These are phyloP conservation scores for Phytophthora podocarpi DNA, from an alignment of 352 stramenopile species.

Conservation along the genomic window DNA sequence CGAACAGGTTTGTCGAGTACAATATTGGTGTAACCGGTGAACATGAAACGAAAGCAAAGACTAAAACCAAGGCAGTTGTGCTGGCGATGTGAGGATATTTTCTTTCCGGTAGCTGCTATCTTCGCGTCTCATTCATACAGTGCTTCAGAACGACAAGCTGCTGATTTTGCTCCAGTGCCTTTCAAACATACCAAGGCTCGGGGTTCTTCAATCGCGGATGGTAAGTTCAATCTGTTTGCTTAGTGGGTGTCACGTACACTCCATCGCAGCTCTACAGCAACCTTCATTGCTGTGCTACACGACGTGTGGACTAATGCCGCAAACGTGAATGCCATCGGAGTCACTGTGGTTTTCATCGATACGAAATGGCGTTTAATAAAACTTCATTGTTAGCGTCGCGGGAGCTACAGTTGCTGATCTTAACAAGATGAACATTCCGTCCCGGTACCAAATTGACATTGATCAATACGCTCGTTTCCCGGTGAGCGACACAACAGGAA, in stretches of 20 bases:
- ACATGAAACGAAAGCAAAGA: not conserved
- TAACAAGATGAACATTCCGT: not conserved
- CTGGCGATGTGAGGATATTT: not conserved
- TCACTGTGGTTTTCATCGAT: conserved; percentile 1
- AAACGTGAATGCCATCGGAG: conserved; percentile 9
- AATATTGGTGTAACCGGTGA: not conserved
- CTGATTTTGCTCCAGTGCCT: not conserved
- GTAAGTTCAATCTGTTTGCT: not conserved
- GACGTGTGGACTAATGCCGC: conserved; percentile 7
- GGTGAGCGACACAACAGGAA: conserved; percentile 2
- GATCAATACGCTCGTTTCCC: not conserved
- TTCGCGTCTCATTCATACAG: not conserved
- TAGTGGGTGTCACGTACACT: not conserved
- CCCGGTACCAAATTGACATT: not conserved
- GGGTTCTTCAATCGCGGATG: not conserved
- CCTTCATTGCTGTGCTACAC: conserved; percentile 3
- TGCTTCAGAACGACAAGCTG: not conserved
- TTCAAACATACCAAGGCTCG: not conserved
- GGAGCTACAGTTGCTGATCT: not conserved
- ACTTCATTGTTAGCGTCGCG: not conserved
- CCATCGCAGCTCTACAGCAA: too few species aligned
- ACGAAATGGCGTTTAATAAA: not conserved
- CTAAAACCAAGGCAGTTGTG: not conserved
- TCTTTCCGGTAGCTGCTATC: not conserved
- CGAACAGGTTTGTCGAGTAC: not conserved